Evolutionary conservation across 352 stramenopile genomes (phyloP).

Genomic region (Discostella stelligera): DNA sequence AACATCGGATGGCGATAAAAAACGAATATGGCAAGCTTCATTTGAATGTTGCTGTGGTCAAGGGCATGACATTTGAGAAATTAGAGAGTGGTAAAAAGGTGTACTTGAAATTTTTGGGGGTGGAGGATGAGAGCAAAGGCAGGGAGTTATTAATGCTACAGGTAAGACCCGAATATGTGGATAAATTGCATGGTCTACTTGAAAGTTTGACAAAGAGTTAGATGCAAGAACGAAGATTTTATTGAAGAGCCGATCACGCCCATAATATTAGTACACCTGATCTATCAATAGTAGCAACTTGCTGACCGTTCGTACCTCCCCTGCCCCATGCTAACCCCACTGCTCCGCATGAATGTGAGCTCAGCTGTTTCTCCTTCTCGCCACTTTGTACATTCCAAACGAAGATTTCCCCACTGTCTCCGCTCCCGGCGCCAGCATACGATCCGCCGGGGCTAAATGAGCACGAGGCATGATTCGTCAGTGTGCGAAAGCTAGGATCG

Average conservation of each 20-base stretch:
- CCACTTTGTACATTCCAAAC: constrained; percentile 64
- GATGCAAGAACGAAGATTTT: not conserved
- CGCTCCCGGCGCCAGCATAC: constrained; percentile 62
- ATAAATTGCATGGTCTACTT: constrained; percentile 29
- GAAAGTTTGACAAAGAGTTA: constrained; percentile 2
- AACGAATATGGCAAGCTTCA: constrained; percentile 37
- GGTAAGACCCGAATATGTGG: constrained; percentile 23
- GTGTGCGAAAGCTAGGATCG: constrained; percentile 60
- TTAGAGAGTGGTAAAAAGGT: constrained; percentile 15
- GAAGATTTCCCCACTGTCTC: constrained; percentile 68
- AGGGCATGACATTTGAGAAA: constrained; percentile 38
- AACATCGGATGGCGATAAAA: constrained; percentile 36
- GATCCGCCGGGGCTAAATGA: constrained; percentile 71
- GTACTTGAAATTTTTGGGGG: constrained; percentile 18
- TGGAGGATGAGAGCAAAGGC: constrained; percentile 34
- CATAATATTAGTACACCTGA: constrained; percentile 71
- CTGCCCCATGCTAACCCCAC: constrained; percentile 69
- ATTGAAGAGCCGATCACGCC: constrained; percentile 37
- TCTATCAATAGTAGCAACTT: constrained; percentile 78
- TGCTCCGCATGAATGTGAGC: constrained; percentile 55
- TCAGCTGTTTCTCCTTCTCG: constrained; percentile 54
- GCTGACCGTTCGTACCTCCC: constrained; percentile 72
- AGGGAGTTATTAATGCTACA: constrained; percentile 39
- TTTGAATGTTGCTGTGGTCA: constrained; percentile 31
- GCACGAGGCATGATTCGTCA: constrained; percentile 59